Conservation (phyloP, 108 stramenopile genomes). For the Mediolabrus comicus region DNA sequence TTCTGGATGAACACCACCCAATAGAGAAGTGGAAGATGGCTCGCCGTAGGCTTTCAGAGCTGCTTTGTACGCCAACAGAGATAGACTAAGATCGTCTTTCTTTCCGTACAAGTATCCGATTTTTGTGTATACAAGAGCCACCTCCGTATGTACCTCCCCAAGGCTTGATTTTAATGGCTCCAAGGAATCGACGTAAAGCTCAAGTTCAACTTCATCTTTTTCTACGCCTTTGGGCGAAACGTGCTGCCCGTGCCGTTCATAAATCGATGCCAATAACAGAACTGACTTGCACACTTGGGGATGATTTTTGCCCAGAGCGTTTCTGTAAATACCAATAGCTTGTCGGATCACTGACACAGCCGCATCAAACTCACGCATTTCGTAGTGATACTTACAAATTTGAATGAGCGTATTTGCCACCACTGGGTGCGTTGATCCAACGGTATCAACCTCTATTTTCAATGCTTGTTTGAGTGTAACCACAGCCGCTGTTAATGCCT, state of each 20-base stretch:
- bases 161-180: conserved; percentile 36
- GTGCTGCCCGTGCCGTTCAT: conserved; percentile 32
- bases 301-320: conserved; percentile 33
- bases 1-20: conserved; percentile 16
- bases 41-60: conserved; percentile 37
- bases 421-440: conserved; percentile 36
- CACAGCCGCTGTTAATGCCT: conserved; percentile 27
- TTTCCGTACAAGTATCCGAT: conserved; percentile 40
- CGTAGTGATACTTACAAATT: conserved; percentile 39
- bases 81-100: conserved; percentile 23
- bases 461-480: conserved; percentile 19
- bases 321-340: conserved; percentile 17
- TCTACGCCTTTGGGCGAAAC: conserved; percentile 20
- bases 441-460: conserved; percentile 14
- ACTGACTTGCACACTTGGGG: conserved; percentile 34
- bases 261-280: conserved; percentile 31
- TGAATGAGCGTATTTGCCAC: conserved; percentile 33
- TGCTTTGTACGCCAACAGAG: conserved; percentile 34
- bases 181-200: conserved; percentile 40
- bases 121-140: conserved; percentile 33
- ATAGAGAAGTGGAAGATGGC: conserved; percentile 5
- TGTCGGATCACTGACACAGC: conserved; percentile 33
- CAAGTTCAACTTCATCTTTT: conserved; percentile 32
- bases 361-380: conserved; percentile 37
- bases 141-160: conserved; percentile 25